Percentiles rank a stretch among this genome's conserved stretches.
These are phyloP conservation scores for Ophiocordyceps polyrhachis-furcata DNA, from an alignment of 2,329 filamentous ascomycete species.

Conservation along the genomic window DNA sequence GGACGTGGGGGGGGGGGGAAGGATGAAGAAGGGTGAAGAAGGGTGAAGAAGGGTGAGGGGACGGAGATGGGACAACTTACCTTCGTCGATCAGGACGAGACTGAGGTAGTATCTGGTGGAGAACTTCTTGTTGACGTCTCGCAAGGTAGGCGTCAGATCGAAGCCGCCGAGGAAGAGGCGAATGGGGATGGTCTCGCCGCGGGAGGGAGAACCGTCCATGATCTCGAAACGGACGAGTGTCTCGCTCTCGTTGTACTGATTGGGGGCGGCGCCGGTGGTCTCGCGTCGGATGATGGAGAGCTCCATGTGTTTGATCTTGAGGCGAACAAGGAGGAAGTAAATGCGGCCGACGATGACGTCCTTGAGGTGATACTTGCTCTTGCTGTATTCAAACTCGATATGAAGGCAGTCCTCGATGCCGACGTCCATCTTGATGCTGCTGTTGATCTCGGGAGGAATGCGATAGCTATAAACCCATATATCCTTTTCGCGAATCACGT, in stretches of 20 bases:
- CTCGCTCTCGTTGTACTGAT: slow-evolving; percentile 99
- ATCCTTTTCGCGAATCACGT: slow-evolving; percentile 97
- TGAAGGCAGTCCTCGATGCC: slow-evolving; percentile 98
- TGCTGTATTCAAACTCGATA: slow-evolving; percentile 99
- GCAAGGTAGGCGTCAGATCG: slow-evolving; percentile 92
- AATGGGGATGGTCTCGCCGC: slow-evolving; percentile 90
- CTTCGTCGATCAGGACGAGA: slow-evolving; percentile 87
- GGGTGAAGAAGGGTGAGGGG: background rate
- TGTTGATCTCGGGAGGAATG: slow-evolving; percentile 95
- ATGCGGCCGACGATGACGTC: slow-evolving; percentile 97
- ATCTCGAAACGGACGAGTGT: slow-evolving; percentile 97
- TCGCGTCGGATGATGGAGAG: slow-evolving; percentile 92
- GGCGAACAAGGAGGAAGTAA: slow-evolving; percentile 88
- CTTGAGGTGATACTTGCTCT: slow-evolving; percentile 97
- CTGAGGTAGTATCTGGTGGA: slow-evolving; percentile 96
- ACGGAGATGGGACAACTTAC: slow-evolving; percentile 23
- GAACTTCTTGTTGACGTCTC: slow-evolving; percentile 99
- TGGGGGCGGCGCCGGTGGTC: slow-evolving; percentile 88
- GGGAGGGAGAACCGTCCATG: slow-evolving; percentile 97
- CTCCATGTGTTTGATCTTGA: slow-evolving; percentile 99
- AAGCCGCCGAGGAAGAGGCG: slow-evolving; percentile 93
- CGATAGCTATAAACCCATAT: slow-evolving; percentile 99
- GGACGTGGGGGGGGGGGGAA: too few species aligned
- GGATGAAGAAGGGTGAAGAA: background rate
- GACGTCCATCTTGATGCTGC: slow-evolving; percentile 99